Evolutionary conservation across 1,284 basidiomycete genomes (phyloP).

Genomic region (Ceratobasidium sp.): DNA sequence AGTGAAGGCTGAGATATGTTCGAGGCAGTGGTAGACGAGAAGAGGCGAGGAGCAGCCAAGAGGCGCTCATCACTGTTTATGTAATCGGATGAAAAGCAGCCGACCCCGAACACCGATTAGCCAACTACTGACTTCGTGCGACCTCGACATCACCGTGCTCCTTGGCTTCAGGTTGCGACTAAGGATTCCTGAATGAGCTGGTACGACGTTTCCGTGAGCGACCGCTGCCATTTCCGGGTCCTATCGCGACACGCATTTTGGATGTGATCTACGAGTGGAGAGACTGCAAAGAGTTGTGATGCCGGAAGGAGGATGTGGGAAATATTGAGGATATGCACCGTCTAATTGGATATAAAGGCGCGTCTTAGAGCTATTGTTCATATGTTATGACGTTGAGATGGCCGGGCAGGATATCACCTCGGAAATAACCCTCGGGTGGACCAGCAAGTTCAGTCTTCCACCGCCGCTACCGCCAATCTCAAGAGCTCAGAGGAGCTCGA

Average conservation of each 20-base stretch:
- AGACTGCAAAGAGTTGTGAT: constrained; percentile 88
- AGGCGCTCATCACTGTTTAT: too few species aligned
- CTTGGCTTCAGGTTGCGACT: constrained; percentile 97
- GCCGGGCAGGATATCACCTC: constrained; percentile 79
- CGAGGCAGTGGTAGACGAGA: too few species aligned
- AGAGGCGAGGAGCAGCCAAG: too few species aligned
- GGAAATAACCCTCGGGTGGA: constrained; percentile 68
- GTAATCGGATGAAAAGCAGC: too few species aligned
- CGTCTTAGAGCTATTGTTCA: constrained; percentile 40
- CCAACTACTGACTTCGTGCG: too few species aligned
- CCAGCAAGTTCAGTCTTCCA: constrained; percentile 49
- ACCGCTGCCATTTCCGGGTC: constrained; percentile 92
- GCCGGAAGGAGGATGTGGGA: constrained; percentile 92
- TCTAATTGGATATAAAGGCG: constrained; percentile 90
- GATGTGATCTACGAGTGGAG: constrained; percentile 97
- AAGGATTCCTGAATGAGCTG: constrained; percentile 98
- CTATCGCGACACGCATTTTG: constrained; percentile 93
- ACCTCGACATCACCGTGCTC: too few species aligned
- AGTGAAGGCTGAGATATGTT: too few species aligned
- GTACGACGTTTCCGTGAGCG: constrained; percentile 98
- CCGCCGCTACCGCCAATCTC: constrained; percentile 67
- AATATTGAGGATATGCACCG: constrained; percentile 99
- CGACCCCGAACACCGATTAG: too few species aligned
- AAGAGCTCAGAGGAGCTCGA: constrained; percentile 97
- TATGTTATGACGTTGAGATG: constrained; percentile 17